Percentiles rank a stretch among this genome's conserved stretches.
These are phyloP conservation scores for Tuber indicum DNA, from an alignment of 495 filamentous ascomycete species.

Conservation along the genomic window DNA sequence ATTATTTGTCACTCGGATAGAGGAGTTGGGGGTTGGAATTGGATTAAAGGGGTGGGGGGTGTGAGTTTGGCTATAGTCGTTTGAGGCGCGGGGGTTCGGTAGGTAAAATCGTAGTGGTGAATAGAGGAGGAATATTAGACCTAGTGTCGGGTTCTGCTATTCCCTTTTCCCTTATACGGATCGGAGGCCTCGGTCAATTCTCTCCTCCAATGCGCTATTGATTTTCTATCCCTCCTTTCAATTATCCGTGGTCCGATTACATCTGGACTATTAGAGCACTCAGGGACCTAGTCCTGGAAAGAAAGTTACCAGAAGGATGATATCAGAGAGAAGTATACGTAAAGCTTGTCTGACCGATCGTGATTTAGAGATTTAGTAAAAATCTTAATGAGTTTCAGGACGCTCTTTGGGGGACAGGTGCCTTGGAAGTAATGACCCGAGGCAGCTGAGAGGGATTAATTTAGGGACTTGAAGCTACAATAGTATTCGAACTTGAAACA, in stretches of 20 bases:
- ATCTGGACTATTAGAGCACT: no score
- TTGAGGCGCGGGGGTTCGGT: neutral
- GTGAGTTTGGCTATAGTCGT: neutral
- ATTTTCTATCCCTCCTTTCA: neutral
- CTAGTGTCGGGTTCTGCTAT: neutral
- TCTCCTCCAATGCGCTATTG: neutral
- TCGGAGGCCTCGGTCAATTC: neutral
- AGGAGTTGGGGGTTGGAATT: neutral
- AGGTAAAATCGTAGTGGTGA: neutral
- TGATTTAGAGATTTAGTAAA: no score
- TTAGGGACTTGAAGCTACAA: no score
- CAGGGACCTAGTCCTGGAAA: neutral
- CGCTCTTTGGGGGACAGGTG: no score
- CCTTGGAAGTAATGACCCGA: no score
- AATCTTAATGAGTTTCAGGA: no score
- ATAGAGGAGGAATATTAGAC: neutral
- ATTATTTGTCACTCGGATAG: no score
- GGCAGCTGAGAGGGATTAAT: no score
- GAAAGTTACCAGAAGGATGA: neutral
- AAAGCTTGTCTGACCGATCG: no score
- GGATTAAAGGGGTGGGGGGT: neutral
- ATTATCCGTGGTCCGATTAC: neutral
- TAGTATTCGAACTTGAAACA: no score
- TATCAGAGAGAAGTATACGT: no score
- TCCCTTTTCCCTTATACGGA: no score